Evolutionary conservation across 805 yeast species (phyloP), one percentile per base, ranked within the genome.

Genomic region (Kockiozyma suomiensis): DNA sequence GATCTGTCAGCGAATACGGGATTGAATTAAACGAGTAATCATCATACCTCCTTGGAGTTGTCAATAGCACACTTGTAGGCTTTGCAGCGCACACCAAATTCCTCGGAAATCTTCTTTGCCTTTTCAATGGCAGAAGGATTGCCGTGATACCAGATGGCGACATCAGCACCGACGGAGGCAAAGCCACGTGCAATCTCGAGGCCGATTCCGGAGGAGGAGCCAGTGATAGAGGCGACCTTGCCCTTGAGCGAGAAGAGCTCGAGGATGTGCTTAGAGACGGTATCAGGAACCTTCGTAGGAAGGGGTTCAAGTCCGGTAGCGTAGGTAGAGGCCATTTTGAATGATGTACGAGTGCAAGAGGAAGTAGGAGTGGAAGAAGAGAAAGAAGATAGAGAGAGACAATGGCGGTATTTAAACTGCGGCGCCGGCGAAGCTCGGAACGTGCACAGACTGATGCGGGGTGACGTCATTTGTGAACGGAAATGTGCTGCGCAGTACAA

Each of bases 231-330:
- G 21, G 78, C 77, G 12, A 71, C 73, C 62, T 77, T 75, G 33
- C 78, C 79, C 54, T 72, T 62, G 93, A 90, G 79, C 2, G 90
- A 85, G 74, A 90, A 88, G 65, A 87, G 77, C 63, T 87, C 92
- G 64, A 86, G 74, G 37, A 86, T 84, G 70, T 79, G 74, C 54
- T 75, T 73, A 30, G 83, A 75, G 40, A 83, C 73, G 61, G 74
- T 71, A 21, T 35, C 35, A 50, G 91, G 91, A 15, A 77, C 76
- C 50, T 79, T 76, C 54, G 75, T 74, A 56, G 90, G 90, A 21
- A 84, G 74, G 7, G 80, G 77, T 35, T 69, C 66, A 45, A 73
- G 64, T 8, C 73, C 76, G 35, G 76, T 73, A 46, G 69, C 66
- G 50, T 62, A 41, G 28, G 69, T 67, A 28, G 5, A 30, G 26